Evolutionary conservation across 2,329 filamentous ascomycete species (phyloP), one percentile per base, ranked within the genome.

Genomic region (Shiraia sp.): DNA sequence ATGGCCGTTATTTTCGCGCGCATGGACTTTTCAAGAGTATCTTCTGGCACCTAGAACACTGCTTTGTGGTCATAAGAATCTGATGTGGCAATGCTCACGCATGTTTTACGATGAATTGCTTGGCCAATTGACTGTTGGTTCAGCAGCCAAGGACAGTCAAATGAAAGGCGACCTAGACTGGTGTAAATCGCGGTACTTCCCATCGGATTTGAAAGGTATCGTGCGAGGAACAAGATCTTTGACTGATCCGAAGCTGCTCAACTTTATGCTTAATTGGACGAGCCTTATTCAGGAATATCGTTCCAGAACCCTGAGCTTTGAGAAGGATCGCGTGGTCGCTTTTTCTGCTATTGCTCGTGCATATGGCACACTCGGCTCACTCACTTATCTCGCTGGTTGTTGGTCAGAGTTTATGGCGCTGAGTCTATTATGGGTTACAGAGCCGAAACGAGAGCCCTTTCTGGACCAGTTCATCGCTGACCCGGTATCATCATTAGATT

Each of bases 11-110:
- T 53, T 53, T 29, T 14, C 15, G 1, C 49, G 53, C 4, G 55
- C 49, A 4, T 59, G 51, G 53, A 50, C 49, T 4, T 52, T 54
- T 10, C 55, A 59, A 10, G 55, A 59, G 13, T 49, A 54, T 10
- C 28, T 53, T 1, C 32, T 59, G 0, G 24, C 32, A 3, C 44
- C 53, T 0, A 34, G 55, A 2, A 52, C 46, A 6, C 31, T 57
- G 3, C 27, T 55, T 0, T 32, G 47, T n/a, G 51, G 52, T 0
- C 37, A 49, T 10, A 23, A 36, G 14, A 46, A 47, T 7, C 27
- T 56, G 1, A 51, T 53, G 37, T 55, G 26, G 19, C 39, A 59
- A 1, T 59, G 55, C 25, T 33, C 27, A 0, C 10, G 36, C 2
- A 9, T 31, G 3, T 52, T 50, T 10, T 48, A 40, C 14, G 46